Percentiles rank a stretch among this genome's conserved stretches.
phyloP scores from a whole-genome alignment of 352 stramenopile genomes.

The Phytophthora pistaciae region DNA sequence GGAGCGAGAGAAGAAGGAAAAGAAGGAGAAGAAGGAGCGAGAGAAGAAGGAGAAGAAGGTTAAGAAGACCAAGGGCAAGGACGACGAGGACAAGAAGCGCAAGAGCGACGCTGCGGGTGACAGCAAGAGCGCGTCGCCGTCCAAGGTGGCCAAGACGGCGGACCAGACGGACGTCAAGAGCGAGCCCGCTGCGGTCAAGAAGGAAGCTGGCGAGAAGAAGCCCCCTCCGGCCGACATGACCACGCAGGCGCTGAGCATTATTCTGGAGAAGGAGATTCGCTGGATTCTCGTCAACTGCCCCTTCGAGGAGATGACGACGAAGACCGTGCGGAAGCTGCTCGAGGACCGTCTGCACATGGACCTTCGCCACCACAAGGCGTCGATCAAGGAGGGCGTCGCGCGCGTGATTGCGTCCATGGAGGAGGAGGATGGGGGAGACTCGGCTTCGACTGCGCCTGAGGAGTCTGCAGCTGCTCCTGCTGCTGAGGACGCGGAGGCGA shows the following conservation, averaged over 20 bases:
- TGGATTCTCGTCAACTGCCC: conserved; percentile 82
- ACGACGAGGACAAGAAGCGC: conserved; percentile 46
- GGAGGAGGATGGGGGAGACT: conserved; percentile 44
- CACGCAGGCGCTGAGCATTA: conserved; percentile 53
- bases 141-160: conserved; percentile 60
- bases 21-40: conserved; percentile 28
- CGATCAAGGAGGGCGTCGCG: conserved; percentile 80
- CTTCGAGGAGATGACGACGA: conserved; percentile 88
- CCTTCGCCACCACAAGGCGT: conserved; percentile 75
- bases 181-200: conserved; percentile 8
- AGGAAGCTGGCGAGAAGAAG: conserved; percentile 31
- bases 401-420: conserved; percentile 85
- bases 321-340: conserved; percentile 79
- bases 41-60: conserved; percentile 47
- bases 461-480: conserved; percentile 11
- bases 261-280: conserved; percentile 83
- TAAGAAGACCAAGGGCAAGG: conserved; percentile 41
- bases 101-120: conserved; percentile 45
- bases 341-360: conserved; percentile 78
- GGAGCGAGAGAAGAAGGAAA: conserved; percentile 33
- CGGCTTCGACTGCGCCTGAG: conserved; percentile 22
- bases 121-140: conserved; percentile 24
- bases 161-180: conserved; percentile 50
- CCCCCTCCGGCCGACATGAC: conserved; percentile 35
- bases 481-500: conserved; percentile 21